Evolutionary conservation across 805 yeast genomes (phyloP).

Genomic region (Hanseniaspora valbyensis): DNA sequence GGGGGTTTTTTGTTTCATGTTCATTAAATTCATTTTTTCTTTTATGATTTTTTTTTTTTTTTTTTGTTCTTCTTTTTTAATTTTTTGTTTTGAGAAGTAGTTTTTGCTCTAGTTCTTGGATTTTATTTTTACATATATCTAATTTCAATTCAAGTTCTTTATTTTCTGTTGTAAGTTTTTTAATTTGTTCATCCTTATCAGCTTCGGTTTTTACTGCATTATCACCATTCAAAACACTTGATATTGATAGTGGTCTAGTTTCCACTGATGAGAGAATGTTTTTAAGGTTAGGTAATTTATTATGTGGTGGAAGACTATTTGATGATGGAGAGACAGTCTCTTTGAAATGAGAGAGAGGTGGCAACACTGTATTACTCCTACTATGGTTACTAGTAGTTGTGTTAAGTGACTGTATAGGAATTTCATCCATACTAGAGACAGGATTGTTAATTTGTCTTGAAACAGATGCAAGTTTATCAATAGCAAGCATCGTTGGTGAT

Average conservation of each 20-base stretch:
- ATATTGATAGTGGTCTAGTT: background rate
- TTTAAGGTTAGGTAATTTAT: constrained; percentile 9
- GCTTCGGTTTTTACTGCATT: background rate
- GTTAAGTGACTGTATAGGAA: background rate
- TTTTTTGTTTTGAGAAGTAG: background rate
- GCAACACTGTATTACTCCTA: background rate
- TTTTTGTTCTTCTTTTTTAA: too few relatives aligned
- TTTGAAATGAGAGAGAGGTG: constrained; percentile 2
- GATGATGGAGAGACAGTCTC: background rate
- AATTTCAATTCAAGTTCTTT: constrained; percentile 11
- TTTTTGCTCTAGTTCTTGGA: constrained; percentile 11
- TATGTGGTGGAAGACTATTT: background rate
- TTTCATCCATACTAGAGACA: background rate
- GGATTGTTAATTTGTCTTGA: constrained; percentile 9
- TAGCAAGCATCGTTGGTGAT: constrained; percentile 13
- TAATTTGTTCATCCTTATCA: constrained; percentile 5
- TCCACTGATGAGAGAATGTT: background rate
- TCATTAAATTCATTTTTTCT: too few relatives aligned
- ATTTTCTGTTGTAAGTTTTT: constrained; percentile 6
- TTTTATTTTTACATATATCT: constrained; percentile 14
- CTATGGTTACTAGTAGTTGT: background rate
- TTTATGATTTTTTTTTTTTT: too few relatives aligned
- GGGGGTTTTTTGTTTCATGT: too few relatives aligned
- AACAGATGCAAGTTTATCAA: constrained; percentile 14
- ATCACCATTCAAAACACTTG: background rate